phyloP scores from a whole-genome alignment of 495 filamentous ascomycete species.

The Entonaema liquescens region DNA sequence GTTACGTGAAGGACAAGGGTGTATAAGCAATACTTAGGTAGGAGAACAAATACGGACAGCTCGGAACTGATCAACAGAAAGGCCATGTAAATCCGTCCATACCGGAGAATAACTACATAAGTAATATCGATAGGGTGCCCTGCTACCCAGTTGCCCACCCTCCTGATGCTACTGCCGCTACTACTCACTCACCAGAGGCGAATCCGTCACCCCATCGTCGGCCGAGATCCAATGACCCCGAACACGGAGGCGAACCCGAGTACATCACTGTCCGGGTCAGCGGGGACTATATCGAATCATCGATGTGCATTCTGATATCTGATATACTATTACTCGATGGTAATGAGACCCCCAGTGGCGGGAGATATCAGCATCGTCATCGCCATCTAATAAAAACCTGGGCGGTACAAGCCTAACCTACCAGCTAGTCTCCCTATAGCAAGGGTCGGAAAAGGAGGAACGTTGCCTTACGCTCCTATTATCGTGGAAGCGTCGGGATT shows the following conservation, averaged over 20 bases:
- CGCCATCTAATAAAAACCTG: neutral
- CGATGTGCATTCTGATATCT: slow-evolving; percentile 39
- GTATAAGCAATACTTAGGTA: slow-evolving; percentile 18
- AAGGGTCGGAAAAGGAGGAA: slow-evolving; percentile 8
- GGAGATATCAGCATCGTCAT: slow-evolving; percentile 12
- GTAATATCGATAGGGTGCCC: slow-evolving; percentile 30
- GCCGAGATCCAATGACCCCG: slow-evolving; percentile 38
- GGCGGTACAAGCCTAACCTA: slow-evolving; percentile 5
- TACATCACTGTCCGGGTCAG: slow-evolving; percentile 17
- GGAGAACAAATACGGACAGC: slow-evolving; percentile 13
- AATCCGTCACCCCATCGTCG: slow-evolving; percentile 29
- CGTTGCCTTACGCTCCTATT: slow-evolving; percentile 5
- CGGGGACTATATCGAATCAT: slow-evolving; percentile 33
- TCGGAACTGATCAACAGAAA: slow-evolving; percentile 14
- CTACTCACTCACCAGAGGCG: neutral
- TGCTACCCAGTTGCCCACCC: slow-evolving; percentile 7
- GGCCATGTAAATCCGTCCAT: slow-evolving; percentile 21
- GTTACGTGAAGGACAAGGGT: slow-evolving; percentile 26
- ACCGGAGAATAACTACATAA: slow-evolving; percentile 30
- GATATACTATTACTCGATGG: slow-evolving; percentile 30
- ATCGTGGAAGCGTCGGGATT: slow-evolving; percentile 29
- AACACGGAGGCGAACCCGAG: slow-evolving; percentile 27
- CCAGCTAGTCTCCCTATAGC: neutral
- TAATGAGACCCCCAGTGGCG: slow-evolving; percentile 18
- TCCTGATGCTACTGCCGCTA: neutral